Base-by-base conservation (phyloP, 805 yeast species). In the Saccharomycopsis sp. region DNA sequence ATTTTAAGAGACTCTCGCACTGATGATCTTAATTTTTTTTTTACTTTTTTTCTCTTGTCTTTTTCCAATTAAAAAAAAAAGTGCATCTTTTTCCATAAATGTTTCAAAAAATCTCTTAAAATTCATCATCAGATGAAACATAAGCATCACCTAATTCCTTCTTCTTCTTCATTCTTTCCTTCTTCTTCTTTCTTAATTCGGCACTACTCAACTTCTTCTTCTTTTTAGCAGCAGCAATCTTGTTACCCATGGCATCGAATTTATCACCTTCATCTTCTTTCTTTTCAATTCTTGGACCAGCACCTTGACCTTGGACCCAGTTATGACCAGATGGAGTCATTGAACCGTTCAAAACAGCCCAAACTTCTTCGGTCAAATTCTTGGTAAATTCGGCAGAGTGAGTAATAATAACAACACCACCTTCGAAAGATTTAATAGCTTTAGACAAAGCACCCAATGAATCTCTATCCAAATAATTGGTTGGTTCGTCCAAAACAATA, bases 151-250 rank as follows among this genome's bases (percentile, higher is more conserved):
- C 97, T 68, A 89, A 72, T 72, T 84, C 95, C 95, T 93, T 93
- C 97, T 90, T 93, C 95, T 90, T 93, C 85, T 85, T 87, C 97
- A 93, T 89, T 83, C 99, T 88, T 78, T 93, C 98, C 95, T 93
- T 93, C 97, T 93, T 93, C 96, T 93, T 93, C 96, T 93, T 93
- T 83, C 99, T 87, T 71, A 90, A 78, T 74, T 93, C 99, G 58
- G 98, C 97, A 68, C 97, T 88, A 59, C 97, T 85, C 67, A 93
- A 79, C 85, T 93, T 93, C 72, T 79, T 77, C 82, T 85, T 89
- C 94, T 93, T 93, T 85, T 88, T 86, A 70, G 77, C 86, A 68
- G 85, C 74, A 64, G 87, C 89, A 72, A 93, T 81, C 94, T 93
- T 93, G 96, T 93, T 93, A 79, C 99, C 99, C 94, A 93, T 87